These are phyloP conservation scores for Limonium bicolor DNA, from an alignment of 148 eudicot species.

Conservation along the genomic window DNA sequence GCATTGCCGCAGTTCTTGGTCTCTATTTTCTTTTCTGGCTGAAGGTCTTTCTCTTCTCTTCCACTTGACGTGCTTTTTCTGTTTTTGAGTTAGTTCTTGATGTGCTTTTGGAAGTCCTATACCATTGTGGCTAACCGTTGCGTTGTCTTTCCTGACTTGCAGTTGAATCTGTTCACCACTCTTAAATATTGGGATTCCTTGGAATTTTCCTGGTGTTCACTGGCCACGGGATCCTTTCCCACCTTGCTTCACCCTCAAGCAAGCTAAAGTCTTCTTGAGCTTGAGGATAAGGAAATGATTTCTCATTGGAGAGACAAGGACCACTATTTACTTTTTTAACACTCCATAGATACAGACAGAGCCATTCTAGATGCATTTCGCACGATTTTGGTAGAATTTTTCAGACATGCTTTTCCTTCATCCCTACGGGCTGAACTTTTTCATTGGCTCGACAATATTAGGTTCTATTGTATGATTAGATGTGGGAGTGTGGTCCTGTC, in stretches of 20 bases:
- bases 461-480: no score
- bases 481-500: no score
- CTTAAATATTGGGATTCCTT: slow-evolving; percentile 63
- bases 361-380: no score
- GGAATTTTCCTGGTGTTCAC: slow-evolving; percentile 71
- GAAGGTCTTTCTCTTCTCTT: slow-evolving; percentile 43
- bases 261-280: slow-evolving; percentile 69
- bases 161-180: slow-evolving; percentile 83
- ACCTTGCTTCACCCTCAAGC: slow-evolving; percentile 66
- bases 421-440: no score
- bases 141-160: slow-evolving; percentile 14
- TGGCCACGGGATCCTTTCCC: slow-evolving; percentile 75
- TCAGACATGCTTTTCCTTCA: no score
- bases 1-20: slow-evolving; percentile 68
- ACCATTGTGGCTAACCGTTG: no score
- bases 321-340: no score
- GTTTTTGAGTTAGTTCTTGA: not conserved
- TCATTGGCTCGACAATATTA: no score
- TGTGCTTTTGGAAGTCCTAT: not conserved
- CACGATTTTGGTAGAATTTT: no score
- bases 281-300: no score
- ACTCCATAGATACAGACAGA: no score
- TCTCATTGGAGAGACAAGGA: no score
- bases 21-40: slow-evolving; percentile 82
- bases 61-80: not conserved